Percentiles rank a stretch among this genome's conserved stretches.
These are phyloP conservation scores for Lagenidium sp. DNA, from an alignment of 352 stramenopile genomes.

Conservation along the genomic window DNA sequence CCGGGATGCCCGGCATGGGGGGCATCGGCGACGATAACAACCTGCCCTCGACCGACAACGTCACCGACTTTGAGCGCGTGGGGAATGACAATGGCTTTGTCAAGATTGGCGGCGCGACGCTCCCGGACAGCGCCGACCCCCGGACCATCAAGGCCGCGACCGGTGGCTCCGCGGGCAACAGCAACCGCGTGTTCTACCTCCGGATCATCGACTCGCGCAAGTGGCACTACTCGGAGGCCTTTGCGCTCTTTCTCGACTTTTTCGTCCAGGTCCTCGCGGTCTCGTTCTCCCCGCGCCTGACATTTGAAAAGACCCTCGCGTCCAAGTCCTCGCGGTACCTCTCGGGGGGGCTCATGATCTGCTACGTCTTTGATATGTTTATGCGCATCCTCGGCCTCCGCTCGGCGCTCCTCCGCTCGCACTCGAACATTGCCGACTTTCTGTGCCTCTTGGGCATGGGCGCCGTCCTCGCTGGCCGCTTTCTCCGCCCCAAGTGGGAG, in stretches of 20 bases:
- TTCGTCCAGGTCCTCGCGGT: constrained; percentile 76
- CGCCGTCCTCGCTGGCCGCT: constrained; percentile 36
- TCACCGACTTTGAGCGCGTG: constrained; percentile 49
- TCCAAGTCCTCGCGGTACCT: constrained; percentile 67
- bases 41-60: constrained; percentile 14
- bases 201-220: constrained; percentile 83
- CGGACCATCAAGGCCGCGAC: constrained; percentile 44
- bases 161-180: constrained; percentile 16
- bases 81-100: constrained; percentile 34
- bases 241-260: constrained; percentile 82
- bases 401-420: constrained; percentile 64
- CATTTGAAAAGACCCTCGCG: constrained; percentile 53
- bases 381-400: constrained; percentile 68
- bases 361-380: constrained; percentile 80
- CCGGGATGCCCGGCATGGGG: too few species aligned
- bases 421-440: constrained; percentile 77
- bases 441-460: constrained; percentile 64
- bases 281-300: constrained; percentile 54
- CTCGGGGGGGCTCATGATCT: constrained; percentile 64
- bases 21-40: neutral
- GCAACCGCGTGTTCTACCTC: constrained; percentile 70
- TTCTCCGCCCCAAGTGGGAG: constrained; percentile 45
- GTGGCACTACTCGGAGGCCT: constrained; percentile 84
- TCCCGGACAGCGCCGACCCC: constrained; percentile 63
- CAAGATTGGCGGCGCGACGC: constrained; percentile 70